Percentiles rank a stretch among this genome's conserved stretches.
Conservation (phyloP, 768 basidiomycete genomes). For the Mycena maculata region DNA sequence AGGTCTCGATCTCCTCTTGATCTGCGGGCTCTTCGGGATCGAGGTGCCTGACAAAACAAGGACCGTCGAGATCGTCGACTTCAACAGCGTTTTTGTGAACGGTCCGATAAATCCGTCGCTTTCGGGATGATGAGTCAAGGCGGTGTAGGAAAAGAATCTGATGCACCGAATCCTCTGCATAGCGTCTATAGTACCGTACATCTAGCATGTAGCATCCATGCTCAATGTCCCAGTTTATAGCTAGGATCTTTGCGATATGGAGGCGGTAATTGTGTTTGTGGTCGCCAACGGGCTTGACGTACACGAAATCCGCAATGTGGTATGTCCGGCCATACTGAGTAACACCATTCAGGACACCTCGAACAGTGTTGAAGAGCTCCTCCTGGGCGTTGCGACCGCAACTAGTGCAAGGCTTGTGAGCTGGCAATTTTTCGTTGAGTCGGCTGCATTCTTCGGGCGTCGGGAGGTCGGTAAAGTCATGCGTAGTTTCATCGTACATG, state of each 20-base stretch:
- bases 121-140: not conserved
- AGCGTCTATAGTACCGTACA: constrained; percentile 60
- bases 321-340: constrained; percentile 58
- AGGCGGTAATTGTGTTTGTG: constrained; percentile 46
- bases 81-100: constrained; percentile 42
- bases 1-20: constrained; percentile 50
- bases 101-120: constrained; percentile 60
- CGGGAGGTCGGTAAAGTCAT: constrained; percentile 61
- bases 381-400: constrained; percentile 54
- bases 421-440: constrained; percentile 42
- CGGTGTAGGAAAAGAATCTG: not conserved
- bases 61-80: constrained; percentile 61
- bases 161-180: constrained; percentile 29
- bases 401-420: constrained; percentile 55
- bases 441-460: constrained; percentile 43
- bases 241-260: constrained; percentile 67
- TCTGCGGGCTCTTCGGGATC: constrained; percentile 33
- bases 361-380: constrained; percentile 38
- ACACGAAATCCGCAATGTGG: constrained; percentile 73
- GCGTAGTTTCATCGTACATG: constrained; percentile 60
- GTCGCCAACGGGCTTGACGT: constrained; percentile 52
- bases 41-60: constrained; percentile 61
- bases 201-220: constrained; percentile 14
- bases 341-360: constrained; percentile 49
- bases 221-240: constrained; percentile 42